phyloP scores from a whole-genome alignment of 495 filamentous ascomycete species.

The Lasiosphaeria hispida region DNA sequence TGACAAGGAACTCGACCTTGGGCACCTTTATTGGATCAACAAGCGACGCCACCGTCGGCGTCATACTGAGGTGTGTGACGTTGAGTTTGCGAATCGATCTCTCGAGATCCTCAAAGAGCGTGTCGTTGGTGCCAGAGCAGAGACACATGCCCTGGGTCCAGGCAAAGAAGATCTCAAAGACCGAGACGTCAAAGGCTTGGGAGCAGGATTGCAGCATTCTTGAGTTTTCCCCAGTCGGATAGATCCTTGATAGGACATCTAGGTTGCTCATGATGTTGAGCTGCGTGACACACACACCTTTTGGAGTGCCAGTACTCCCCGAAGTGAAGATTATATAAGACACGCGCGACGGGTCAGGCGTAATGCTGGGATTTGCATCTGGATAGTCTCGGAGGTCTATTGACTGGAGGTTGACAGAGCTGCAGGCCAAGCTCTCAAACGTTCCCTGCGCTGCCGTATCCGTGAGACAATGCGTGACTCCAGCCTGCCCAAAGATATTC shows the following conservation, averaged over 20 bases:
- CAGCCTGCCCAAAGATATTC: slow-evolving; percentile 53
- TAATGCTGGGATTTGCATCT: slow-evolving; percentile 33
- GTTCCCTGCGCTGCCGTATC: slow-evolving; percentile 22
- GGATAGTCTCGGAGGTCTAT: slow-evolving; percentile 20
- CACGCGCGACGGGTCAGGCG: slow-evolving; percentile 35
- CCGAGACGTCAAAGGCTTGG: slow-evolving; percentile 72
- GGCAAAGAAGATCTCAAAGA: slow-evolving; percentile 78
- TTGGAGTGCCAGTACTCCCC: slow-evolving; percentile 64
- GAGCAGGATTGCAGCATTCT: slow-evolving; percentile 70
- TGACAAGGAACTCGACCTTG: slow-evolving; percentile 62
- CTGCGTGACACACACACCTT: slow-evolving; percentile 69
- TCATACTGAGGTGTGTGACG: slow-evolving; percentile 75
- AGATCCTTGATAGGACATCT: slow-evolving; percentile 54
- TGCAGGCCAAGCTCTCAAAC: slow-evolving; percentile 25
- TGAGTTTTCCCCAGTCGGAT: slow-evolving; percentile 48
- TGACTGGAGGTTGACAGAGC: slow-evolving; percentile 36
- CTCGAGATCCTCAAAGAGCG: slow-evolving; percentile 63
- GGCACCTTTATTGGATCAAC: slow-evolving; percentile 62
- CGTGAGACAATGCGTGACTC: slow-evolving; percentile 47
- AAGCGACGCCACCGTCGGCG: slow-evolving; percentile 70
- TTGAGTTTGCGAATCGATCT: slow-evolving; percentile 51
- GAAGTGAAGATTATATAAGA: slow-evolving; percentile 66
- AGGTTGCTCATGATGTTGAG: slow-evolving; percentile 68
- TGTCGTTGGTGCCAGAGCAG: slow-evolving; percentile 64
- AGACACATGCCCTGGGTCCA: slow-evolving; percentile 72